Base-by-base conservation (phyloP, 352 stramenopile genomes). In the Phytophthora lateralis region DNA sequence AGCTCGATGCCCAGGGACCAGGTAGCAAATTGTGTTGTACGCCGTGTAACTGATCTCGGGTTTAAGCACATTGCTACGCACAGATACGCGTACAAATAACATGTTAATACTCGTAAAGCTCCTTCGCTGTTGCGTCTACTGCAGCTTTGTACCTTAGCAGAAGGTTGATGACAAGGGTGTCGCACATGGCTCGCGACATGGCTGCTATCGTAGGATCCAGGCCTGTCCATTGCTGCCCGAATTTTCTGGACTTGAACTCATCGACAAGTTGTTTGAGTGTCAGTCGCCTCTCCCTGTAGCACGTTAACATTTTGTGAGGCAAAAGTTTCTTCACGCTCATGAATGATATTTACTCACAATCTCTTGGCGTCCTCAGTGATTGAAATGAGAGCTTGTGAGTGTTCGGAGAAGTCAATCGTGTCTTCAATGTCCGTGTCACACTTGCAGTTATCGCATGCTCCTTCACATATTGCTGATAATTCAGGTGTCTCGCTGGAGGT, bases 21-120 rank as follows among this genome's bases (percentile, higher is more conserved):
- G 39, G 56, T 91, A 92, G 53, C 80, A 88, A 27, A 85, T 89
- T 17, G 82, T 92, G 44, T 77, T 87, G 63, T 90, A 92, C 10
- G 82, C 75, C 2, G 82, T 90, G 57, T 90, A 90, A 52, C 78
- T 86, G 71, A 92, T 90, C 14, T 92, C 82, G 7, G 77, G 78
- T 35, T 88, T 75, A 26, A 91, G 39, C 17, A 88, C 54, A 21
- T 85, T 69, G 27, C 77, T 86, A 30, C 24, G 30, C 3, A n/a
- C n/a, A n/a, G n/a, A 58, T 20, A 17, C 12, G 55, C 52, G n/a
- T 45, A 48, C 2, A 44, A 52, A 55, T 35, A 52, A 48, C 42
- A 4, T 15, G 53, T 50, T 42, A 54, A 42, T 21, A 18, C 17
- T 38, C 17, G 17, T 2, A 21, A 44, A 8, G 9, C 38, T 10